These are phyloP conservation scores for Phytopythium mirpurense DNA, from an alignment of 352 stramenopile species.

Conservation along the genomic window DNA sequence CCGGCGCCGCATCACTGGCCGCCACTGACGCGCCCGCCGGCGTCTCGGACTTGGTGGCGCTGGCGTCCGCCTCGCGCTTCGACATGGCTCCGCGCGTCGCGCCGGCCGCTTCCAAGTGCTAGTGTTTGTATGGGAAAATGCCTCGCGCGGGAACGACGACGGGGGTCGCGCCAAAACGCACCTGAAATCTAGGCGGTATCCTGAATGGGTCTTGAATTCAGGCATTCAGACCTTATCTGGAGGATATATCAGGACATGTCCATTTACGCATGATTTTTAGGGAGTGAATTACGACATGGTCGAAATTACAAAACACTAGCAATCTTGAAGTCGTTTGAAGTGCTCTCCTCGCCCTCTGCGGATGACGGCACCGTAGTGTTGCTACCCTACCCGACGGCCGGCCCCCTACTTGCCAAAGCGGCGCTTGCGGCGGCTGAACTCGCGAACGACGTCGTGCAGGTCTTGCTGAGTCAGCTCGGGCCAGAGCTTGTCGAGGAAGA, in stretches of 20 bases:
- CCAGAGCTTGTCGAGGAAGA: slow-evolving; percentile 95
- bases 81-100: neutral
- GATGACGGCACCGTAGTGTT: too few relatives aligned
- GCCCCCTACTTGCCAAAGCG: slow-evolving; percentile 86
- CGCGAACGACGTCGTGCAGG: slow-evolving; percentile 69
- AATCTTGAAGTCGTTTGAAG: too few relatives aligned
- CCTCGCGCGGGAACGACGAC: slow-evolving; percentile 8
- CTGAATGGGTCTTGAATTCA: neutral
- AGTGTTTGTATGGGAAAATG: slow-evolving; percentile 15
- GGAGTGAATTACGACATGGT: neutral
- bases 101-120: slow-evolving; percentile 9
- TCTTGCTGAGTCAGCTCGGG: slow-evolving; percentile 89
- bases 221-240: neutral
- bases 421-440: slow-evolving; percentile 84
- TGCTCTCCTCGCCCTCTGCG: neutral
- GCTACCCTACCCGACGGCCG: too few relatives aligned
- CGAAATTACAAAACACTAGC: neutral
- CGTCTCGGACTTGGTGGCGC: slow-evolving; percentile 12
- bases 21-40: slow-evolving; percentile 7
- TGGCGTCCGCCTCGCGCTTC: slow-evolving; percentile 12
- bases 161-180: slow-evolving; percentile 13
- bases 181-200: neutral
- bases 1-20: slow-evolving; percentile 8
- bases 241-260: neutral
- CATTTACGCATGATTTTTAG: neutral